Evolutionary conservation across 345 rosid genomes (phyloP), one percentile per base, ranked within the genome.

Genomic region (Pistacia atlantica): DNA sequence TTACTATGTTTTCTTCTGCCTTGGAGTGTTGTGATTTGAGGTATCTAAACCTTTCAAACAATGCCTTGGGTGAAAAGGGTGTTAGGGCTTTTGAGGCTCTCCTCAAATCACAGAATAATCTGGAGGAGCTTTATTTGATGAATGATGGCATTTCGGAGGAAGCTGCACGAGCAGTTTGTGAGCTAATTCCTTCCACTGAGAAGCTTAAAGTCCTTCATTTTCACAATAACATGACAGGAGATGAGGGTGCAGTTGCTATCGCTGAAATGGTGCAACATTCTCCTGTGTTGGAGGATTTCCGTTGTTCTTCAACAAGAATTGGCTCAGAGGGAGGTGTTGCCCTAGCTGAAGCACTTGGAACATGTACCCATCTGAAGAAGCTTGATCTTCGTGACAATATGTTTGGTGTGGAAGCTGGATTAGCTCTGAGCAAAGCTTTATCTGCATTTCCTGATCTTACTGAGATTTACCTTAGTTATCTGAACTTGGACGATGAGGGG

Each of bases 51-150:
- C 94, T 94, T n/a, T 92, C 98, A 0, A 88, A 91, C 84, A 94
- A 94, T 86, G 98, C 98, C n/a, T 80, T 94, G 84, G 98, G 98
- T 31, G 98, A 91, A 77, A 92, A 92, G 83, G 98, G 97, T 42
- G 87, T 94, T 52, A 85, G 93, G 80, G 98, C 97, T 10, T 94
- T 92, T 86, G 90, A 72, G 58, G 79, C 90, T 31, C 92, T 94
- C 69, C 80, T 94, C 61, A 84, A 82, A 71, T 91, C 97, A 42
- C 97, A 92, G 82, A 79, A 84, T 72, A 80, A 86, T 81, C 74
- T 94, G 31, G 95, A 94, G 83, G 98, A 92, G 85, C 92, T 94
- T 0, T 87, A 90, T 80, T 80, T 94, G 81, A 89, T 92, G 90
- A 94, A 94, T 83, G 94, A 89, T 51, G 98, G 97, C 48, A 94